phyloP scores from a whole-genome alignment of 345 rosid genomes.

The Corchorus capsularis region DNA sequence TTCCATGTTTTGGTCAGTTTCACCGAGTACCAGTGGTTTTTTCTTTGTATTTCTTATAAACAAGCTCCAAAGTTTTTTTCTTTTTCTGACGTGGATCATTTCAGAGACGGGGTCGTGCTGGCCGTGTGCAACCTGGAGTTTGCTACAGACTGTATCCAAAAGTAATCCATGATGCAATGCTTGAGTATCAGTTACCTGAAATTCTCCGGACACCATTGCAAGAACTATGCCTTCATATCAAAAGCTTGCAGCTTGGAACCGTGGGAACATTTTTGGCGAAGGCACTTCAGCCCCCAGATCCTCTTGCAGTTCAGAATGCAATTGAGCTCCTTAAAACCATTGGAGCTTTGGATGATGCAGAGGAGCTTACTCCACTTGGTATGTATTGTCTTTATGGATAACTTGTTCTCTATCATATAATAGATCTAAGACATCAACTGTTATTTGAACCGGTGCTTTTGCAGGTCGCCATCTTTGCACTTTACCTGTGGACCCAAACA shows the following conservation, averaged over 20 bases:
- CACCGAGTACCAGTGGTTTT: background rate
- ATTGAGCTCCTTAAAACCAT: conserved; percentile 90
- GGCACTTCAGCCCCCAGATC: conserved; percentile 97
- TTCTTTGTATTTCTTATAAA: too few relatives aligned
- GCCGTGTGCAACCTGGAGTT: conserved; percentile 96
- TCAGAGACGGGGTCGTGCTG: conserved; percentile 98
- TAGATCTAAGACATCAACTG: conserved; percentile 18
- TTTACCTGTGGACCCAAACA: conserved; percentile 85
- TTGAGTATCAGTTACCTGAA: conserved; percentile 84
- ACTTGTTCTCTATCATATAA: conserved; percentile 13
- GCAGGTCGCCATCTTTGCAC: conserved; percentile 86
- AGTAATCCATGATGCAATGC: conserved; percentile 76
- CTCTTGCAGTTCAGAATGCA: conserved; percentile 94
- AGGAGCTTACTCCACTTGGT: conserved; percentile 96
- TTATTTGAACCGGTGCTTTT: conserved; percentile 20
- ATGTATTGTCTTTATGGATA: conserved; percentile 17
- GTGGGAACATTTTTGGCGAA: conserved; percentile 84
- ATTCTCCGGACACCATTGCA: conserved; percentile 93
- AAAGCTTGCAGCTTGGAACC: conserved; percentile 89
- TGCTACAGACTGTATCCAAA: conserved; percentile 92
- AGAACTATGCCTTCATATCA: conserved; percentile 88
- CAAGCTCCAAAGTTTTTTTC: background rate
- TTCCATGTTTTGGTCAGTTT: conserved; percentile 19
- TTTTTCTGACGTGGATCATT: conserved; percentile 19
- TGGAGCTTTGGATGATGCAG: conserved; percentile 85